Evolutionary conservation across 164 flowering plant genomes (phyloP), one percentile per base, ranked within the genome.

Genomic region (Magnolia officinalis): DNA sequence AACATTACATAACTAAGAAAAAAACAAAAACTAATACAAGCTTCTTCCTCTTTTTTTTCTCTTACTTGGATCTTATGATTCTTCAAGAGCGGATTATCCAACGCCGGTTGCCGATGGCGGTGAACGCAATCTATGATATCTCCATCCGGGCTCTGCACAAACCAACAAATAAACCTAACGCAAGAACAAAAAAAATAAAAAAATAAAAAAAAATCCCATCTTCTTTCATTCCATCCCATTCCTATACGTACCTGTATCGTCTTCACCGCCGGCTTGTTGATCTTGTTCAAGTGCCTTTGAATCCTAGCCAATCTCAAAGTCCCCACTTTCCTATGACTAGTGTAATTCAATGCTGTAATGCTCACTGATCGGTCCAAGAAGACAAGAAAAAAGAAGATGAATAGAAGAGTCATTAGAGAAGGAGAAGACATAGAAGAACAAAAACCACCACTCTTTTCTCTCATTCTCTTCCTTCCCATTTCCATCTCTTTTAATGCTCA

Each of bases 1-100:
- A 18, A 18, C 65, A n/a, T n/a, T 23, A 69, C 16, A 11, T 14
- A 69, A 69, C n/a, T 6, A 16, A 37, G 5, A 69, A 14, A 13
- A 69, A 69, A 29, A 29, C 24, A 66, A 9, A 8, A 21, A 9
- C 13, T 66, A 8, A 66, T 66, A 14, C 26, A 24, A 21, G 9
- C 21, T 11, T n/a, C 10, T n/a, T 21, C 26, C 68, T 23, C 26
- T 23, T 2, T 10, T 6, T 23, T 29, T 67, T 68, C 23, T 6
- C 31, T 19, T 85, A 95, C 99, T 96, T 96, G 99, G 74, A 96
- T 90, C 90, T 86, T 89, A 87, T 96, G 99, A 80, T 87, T 90
- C 87, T 89, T 91, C 26, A 96, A 78, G 52, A 94, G 95, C 7
- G 99, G 99, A 75, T 96, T 97, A 85, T 96, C 97, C n/a, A 96